Base-by-base conservation (phyloP, 2,329 filamentous ascomycete genomes). In the Colletotrichum sp. region DNA sequence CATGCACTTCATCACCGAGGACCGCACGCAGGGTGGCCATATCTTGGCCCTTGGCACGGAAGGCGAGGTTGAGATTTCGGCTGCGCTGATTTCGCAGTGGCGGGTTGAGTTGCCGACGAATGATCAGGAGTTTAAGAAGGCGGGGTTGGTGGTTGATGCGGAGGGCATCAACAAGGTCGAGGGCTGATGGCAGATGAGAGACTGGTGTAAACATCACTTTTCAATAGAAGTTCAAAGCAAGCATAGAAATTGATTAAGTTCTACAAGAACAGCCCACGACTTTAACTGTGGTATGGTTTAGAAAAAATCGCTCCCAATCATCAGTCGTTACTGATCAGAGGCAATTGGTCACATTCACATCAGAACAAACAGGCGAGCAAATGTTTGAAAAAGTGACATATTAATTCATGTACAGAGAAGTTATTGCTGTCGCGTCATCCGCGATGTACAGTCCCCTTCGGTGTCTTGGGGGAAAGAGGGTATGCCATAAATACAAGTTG, bases 1-100 rank as follows among this genome's bases (percentile, higher is more conserved):
- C 36, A 49, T 85, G 60, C 84, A 85, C 63, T 84, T 84, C 63
- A 83, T 85, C 76, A 80, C 72, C 24, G 80, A 81, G 55, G 82
- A 84, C 71, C 76, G 80, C 49, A 77, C 78, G 30, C 76, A 71
- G 5, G 83, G 82, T 2, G 84, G 84, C 0, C 84, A 85, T 44
- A 77, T 85, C 49, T 75, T 85, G 62, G 81, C 71, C 5, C 69
- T 84, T 6, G 80, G 81, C 30, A 81, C 82, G 15, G 82, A 81
- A 2, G 82, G 80, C 18, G 80, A 83, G 59, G 81, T 85, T 26
- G 79, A 81, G 3, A 76, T 84, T 3, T 72, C 55, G 7, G 81
- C 80, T 3, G 80, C 83, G 21, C 77, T 78, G 26, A 80, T 84
- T 34, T 78, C 80, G 10, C 81, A 76, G 62, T 79, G 84, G 49